Evolutionary conservation across 2,329 filamentous ascomycete genomes (phyloP).

Genomic region (Metarhizium brunneum): DNA sequence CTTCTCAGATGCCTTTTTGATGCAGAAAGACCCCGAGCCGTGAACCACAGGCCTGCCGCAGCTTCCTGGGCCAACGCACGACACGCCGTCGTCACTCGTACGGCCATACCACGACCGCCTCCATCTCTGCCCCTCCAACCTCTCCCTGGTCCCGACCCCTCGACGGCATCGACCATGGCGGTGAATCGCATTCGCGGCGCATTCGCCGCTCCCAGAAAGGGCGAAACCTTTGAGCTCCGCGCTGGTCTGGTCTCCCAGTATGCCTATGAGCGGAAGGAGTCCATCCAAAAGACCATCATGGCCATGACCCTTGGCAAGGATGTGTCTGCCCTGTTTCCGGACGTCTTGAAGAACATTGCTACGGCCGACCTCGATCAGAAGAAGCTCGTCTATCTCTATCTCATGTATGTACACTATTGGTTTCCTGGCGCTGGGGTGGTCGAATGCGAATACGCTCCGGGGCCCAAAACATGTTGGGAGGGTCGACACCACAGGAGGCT

Average conservation of each 20-base stretch:
- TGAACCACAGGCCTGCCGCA: background rate
- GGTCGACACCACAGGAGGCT: background rate
- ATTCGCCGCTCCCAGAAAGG: slow-evolving; percentile 87
- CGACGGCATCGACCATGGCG: slow-evolving; percentile 54
- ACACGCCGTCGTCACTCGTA: slow-evolving; percentile 4
- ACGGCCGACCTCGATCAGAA: slow-evolving; percentile 94
- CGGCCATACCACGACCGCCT: background rate
- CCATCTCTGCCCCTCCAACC: slow-evolving; percentile 17
- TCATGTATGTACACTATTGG: slow-evolving; percentile 56
- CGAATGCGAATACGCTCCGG: background rate
- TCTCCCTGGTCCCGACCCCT: too few relatives aligned
- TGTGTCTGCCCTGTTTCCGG: slow-evolving; percentile 92
- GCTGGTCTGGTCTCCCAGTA: slow-evolving; percentile 96
- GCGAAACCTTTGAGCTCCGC: slow-evolving; percentile 95
- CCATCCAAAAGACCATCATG: slow-evolving; percentile 99
- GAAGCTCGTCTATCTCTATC: slow-evolving; percentile 96
- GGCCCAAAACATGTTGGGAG: background rate
- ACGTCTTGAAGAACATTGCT: slow-evolving; percentile 98
- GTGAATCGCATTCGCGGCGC: slow-evolving; percentile 94
- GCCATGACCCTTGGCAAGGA: slow-evolving; percentile 99
- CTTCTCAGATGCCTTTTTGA: background rate
- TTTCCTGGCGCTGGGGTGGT: background rate
- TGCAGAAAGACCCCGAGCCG: background rate
- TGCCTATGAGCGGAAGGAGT: slow-evolving; percentile 97
- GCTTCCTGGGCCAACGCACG: background rate